Base-by-base conservation (phyloP, 305 asterid species). In the Striga hermonthica region DNA sequence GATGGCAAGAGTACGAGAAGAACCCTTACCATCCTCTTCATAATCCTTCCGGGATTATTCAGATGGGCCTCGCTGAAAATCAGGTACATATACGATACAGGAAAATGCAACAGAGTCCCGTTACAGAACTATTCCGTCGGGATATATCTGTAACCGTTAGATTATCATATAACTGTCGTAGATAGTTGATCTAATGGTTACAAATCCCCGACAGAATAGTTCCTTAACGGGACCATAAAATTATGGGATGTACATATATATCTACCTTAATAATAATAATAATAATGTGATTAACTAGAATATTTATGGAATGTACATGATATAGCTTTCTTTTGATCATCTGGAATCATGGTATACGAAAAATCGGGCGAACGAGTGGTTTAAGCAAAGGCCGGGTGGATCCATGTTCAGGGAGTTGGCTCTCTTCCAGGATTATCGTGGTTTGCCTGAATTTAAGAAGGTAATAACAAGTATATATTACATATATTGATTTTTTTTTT, bases 61-160 rank as follows among this genome's bases (percentile, higher is more conserved):
- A 89, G 70, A 83, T 89, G 89, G 97, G 95, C 60, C 77, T 86
- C 3, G 97, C 95, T 3, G 97, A 90, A 50, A 90, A 87, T 63
- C 97, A 83, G 91, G 97, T 83, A 11, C 15, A 11, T 60, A 2
- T 4, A 38, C 3, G 2, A n/a, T n/a, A n/a, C n/a, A n/a, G n/a
- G n/a, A n/a, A n/a, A n/a, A n/a, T n/a, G n/a, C n/a, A n/a, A n/a
- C n/a, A n/a, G n/a, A n/a, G n/a, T n/a, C n/a, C n/a, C n/a, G n/a
- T n/a, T n/a, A n/a, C n/a, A n/a, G n/a, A n/a, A n/a, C n/a, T n/a
- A n/a, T n/a, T n/a, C n/a, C n/a, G n/a, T n/a, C n/a, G n/a, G n/a
- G n/a, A n/a, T n/a, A n/a, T n/a, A n/a, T n/a, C n/a, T n/a, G n/a
- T n/a, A n/a, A n/a, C n/a, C n/a, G n/a, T n/a, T n/a, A n/a, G n/a